Percentiles rank a stretch among this genome's conserved stretches.
phyloP scores from a whole-genome alignment of 768 basidiomycete genomes.

The Mycena leptocephala region DNA sequence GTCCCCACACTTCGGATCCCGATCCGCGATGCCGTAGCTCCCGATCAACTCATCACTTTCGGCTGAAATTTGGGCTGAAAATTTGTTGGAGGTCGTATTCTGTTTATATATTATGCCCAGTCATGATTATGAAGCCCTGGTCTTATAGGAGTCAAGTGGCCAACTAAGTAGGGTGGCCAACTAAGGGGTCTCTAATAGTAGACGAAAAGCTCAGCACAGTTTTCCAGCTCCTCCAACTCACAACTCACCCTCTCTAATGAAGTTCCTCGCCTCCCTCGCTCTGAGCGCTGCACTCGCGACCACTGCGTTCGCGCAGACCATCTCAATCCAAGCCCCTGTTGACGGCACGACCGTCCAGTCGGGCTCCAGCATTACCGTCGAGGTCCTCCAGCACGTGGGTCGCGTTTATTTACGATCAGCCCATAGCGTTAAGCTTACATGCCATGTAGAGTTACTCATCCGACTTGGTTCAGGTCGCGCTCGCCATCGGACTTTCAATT shows the following conservation, averaged over 20 bases:
- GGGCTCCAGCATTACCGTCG: conserved; percentile 22
- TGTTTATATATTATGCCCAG: too few species aligned
- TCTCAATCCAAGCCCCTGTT: conserved; percentile 24
- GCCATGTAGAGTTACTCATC: background rate
- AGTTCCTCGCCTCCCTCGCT: conserved; percentile 19
- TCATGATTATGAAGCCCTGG: too few species aligned
- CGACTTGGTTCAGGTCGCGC: conserved; percentile 10
- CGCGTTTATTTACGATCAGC: background rate
- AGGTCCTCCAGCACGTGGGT: conserved; percentile 25
- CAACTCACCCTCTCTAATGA: conserved; percentile 18
- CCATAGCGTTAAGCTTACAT: conserved; percentile 2
- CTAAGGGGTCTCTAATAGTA: too few species aligned
- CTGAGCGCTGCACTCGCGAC: conserved; percentile 4
- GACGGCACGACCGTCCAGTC: conserved; percentile 15
- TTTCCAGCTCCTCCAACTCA: conserved; percentile 2
- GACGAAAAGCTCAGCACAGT: conserved; percentile 9
- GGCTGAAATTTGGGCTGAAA: too few species aligned
- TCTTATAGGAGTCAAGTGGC: too few species aligned
- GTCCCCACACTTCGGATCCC: too few species aligned
- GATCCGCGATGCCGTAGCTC: too few species aligned
- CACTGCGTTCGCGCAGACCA: conserved; percentile 18
- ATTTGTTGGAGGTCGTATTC: too few species aligned
- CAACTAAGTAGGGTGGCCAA: too few species aligned
- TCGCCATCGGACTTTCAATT: conserved; percentile 18
- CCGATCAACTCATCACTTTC: too few species aligned